These are phyloP conservation scores for Cutaneotrichosporon mucoides DNA, from an alignment of 1,284 basidiomycete species.

Conservation along the genomic window DNA sequence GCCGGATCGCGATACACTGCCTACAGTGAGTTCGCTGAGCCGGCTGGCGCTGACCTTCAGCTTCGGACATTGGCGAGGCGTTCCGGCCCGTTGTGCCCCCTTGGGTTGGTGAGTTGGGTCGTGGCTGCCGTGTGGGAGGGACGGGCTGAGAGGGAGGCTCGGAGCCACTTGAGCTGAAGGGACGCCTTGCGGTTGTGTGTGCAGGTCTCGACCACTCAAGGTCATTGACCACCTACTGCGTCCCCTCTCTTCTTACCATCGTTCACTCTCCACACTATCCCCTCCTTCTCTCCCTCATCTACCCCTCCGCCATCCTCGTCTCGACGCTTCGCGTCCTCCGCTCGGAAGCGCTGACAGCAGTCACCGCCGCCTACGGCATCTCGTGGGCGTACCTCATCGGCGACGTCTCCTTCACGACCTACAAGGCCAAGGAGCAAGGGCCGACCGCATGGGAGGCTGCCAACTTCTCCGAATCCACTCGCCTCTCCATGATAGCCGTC, in stretches of 20 bases:
- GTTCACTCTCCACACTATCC: too few relatives aligned
- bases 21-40: conserved; percentile 58
- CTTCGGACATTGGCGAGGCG: conserved; percentile 86
- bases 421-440: conserved; percentile 71
- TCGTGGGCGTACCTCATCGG: conserved; percentile 73
- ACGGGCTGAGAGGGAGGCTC: neutral
- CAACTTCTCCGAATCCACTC: conserved; percentile 70
- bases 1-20: conserved; percentile 74
- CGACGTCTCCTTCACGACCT: conserved; percentile 87
- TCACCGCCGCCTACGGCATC: conserved; percentile 66
- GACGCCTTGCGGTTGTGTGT: too few relatives aligned
- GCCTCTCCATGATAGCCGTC: conserved; percentile 65
- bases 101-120: conserved; percentile 52
- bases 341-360: conserved; percentile 17
- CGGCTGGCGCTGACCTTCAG: conserved; percentile 44
- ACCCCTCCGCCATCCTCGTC: neutral
- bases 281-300: neutral
- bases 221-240: too few relatives aligned
- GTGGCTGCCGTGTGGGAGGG: too few relatives aligned
- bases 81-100: conserved; percentile 83
- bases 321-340: too few relatives aligned
- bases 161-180: neutral
- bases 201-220: too few relatives aligned
- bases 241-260: too few relatives aligned
- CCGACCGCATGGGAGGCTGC: conserved; percentile 68